Base-by-base conservation (phyloP, 2,329 filamentous ascomycete species). In the Cercospora janseana region DNA sequence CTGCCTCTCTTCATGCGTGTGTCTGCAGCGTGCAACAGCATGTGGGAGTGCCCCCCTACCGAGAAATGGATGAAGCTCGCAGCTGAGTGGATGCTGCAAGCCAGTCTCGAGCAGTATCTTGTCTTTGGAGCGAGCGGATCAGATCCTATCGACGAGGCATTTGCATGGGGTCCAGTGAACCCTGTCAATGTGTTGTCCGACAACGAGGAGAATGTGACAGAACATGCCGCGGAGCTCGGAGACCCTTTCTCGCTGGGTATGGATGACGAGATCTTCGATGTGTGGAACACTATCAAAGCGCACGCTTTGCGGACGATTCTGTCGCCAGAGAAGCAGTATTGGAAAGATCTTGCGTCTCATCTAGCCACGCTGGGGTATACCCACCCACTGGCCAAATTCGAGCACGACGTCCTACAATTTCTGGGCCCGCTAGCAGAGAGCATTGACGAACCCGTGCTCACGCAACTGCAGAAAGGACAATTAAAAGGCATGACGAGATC, bases 391-490 rank as follows among this genome's bases (percentile, higher is more conserved):
- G 56, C 51, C 7, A 58, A 62, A 3, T 74, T 78, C 27, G 72
- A 75, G 35, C 51, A 60, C 3, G 53, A 58, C 1, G 54, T 79
- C 2, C 53, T 74, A 3, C 62, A 64, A 0, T 76, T 75, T 50
- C 55, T 81, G 5, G 56, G 63, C 1, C 62, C 67, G 21, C 61
- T 81, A 9, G 69, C 77, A 51, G 60, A 66, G 2, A 66, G 63
- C 5, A 62, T 77, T 13, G 63, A 72, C 15, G 64, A 69, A 24
- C 79, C 79, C 0, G 66, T 80, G 15, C 68, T 81, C 1, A 59
- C 72, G 1, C 78, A 81, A 55, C 66, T 81, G 3, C 78, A 81
- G 55, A 68, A 68, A 20, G 75, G 76, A 1, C 64, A 70, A 58
- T 59, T 76, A 6, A 60, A 65, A 12, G 68, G 68, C 7, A 58